These are phyloP conservation scores for Gossypium gossypioides DNA, from an alignment of 441 rosid species.

Conservation along the genomic window DNA sequence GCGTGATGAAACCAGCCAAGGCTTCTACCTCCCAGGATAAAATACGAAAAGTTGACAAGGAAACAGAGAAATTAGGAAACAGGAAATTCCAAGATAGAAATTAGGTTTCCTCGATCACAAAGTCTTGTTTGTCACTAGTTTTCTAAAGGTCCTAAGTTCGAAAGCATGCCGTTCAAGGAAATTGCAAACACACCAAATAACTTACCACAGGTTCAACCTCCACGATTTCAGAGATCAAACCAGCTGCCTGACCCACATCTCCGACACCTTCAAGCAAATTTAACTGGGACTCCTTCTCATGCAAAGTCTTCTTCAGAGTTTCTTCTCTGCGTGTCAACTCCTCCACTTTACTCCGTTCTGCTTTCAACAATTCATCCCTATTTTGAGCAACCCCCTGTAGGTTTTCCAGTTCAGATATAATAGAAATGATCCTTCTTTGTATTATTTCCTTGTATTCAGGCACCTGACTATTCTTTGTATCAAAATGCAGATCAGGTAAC, in stretches of 20 bases:
- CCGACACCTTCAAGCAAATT: conserved; percentile 45
- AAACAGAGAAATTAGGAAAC: not conserved
- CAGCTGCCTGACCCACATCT: conserved; percentile 29
- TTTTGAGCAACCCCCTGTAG: conserved; percentile 45
- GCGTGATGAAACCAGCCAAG: not conserved
- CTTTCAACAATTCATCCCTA: conserved; percentile 56
- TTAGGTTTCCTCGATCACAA: not conserved
- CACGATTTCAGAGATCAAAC: conserved; percentile 52
- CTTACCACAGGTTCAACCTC: conserved; percentile 93
- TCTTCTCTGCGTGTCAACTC: conserved; percentile 57
- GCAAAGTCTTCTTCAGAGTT: conserved; percentile 56
- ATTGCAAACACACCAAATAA: conserved; percentile 4
- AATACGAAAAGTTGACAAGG: not conserved
- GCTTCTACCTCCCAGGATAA: not conserved
- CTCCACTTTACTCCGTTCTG: conserved; percentile 68
- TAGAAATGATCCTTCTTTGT: conserved; percentile 42
- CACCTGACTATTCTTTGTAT: conserved; percentile 26
- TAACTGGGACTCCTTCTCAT: conserved; percentile 55
- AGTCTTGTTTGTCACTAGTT: not conserved
- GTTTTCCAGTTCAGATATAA: conserved; percentile 57
- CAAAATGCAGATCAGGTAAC: conserved; percentile 35
- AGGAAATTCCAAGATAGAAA: not conserved
- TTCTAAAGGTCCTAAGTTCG: not conserved
- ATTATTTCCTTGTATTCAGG: conserved; percentile 56
- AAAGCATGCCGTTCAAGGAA: not conserved